A percentile compares a stretch with the other conserved stretches of the same genome.
Conservation (phyloP, 768 basidiomycete species). For the Tulasnella sp. region DNA sequence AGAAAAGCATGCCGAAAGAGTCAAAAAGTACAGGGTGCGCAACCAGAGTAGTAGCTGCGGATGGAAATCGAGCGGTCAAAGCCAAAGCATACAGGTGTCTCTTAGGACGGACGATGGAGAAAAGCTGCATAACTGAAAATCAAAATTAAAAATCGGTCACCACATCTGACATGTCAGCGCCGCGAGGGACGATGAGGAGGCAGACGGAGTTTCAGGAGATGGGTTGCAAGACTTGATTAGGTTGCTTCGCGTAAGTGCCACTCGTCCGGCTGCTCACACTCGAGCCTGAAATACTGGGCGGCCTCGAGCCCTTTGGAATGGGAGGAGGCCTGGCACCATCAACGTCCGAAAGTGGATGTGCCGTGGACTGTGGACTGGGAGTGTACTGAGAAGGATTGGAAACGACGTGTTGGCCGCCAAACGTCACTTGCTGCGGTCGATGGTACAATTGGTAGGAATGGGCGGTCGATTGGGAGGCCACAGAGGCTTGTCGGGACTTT, state of each 20-base stretch:
- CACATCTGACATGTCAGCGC: conserved; percentile 1
- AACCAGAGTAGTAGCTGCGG: neutral
- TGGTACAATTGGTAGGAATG: neutral
- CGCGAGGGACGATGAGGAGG: neutral
- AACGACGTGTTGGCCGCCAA: neutral
- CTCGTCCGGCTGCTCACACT: neutral
- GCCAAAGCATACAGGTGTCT: neutral
- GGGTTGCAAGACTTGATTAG: neutral
- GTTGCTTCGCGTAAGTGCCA: neutral
- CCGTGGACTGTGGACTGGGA: neutral
- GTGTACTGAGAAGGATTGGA: neutral
- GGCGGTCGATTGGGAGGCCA: neutral
- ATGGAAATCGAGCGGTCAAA: neutral
- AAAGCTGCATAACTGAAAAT: neutral
- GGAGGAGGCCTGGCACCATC: neutral
- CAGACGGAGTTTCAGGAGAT: neutral
- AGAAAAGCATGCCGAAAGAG: conserved; percentile 3
- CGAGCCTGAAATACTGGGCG: neutral
- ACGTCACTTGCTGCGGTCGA: neutral
- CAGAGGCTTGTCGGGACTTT: neutral
- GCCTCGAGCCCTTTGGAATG: neutral
- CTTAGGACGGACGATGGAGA: neutral
- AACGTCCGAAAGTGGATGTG: neutral
- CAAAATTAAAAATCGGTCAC: neutral
- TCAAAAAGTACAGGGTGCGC: neutral